Conservation (phyloP, 495 filamentous ascomycete genomes). For the Lasiosphaeriaceae sp. region DNA sequence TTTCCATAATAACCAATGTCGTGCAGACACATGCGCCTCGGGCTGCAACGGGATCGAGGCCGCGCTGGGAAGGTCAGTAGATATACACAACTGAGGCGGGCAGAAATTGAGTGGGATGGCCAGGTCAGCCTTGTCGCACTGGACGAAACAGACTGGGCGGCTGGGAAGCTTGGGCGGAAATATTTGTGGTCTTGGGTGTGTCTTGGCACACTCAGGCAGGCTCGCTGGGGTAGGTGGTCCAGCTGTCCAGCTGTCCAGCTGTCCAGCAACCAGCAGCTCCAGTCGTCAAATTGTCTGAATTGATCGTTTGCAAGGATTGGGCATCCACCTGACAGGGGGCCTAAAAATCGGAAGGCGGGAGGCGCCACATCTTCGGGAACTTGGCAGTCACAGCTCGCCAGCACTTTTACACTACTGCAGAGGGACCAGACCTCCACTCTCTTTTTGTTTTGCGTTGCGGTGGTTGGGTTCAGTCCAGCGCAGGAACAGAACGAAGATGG, state of each 20-base stretch:
- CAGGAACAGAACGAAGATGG: no score
- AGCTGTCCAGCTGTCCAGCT: not conserved
- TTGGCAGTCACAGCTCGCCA: not conserved
- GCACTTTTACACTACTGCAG: not conserved
- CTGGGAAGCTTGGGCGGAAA: slow-evolving; percentile 17
- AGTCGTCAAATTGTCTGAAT: not conserved
- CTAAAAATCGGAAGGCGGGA: slow-evolving; percentile 19
- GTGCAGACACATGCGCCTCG: slow-evolving; percentile 43
- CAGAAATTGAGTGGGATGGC: not conserved
- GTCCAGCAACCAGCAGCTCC: not conserved
- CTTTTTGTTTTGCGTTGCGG: no score
- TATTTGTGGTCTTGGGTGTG: slow-evolving; percentile 12
- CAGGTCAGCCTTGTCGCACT: not conserved
- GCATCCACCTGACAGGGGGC: slow-evolving; percentile 1
- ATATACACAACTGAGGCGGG: not conserved
- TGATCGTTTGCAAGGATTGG: slow-evolving; percentile 3
- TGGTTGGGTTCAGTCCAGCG: no score
- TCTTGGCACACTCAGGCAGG: not conserved
- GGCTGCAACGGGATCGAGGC: slow-evolving; percentile 17
- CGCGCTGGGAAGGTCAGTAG: not conserved
- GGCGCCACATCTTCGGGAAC: slow-evolving; percentile 1
- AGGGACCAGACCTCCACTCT: no score
- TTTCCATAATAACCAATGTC: slow-evolving; percentile 41
- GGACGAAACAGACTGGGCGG: slow-evolving; percentile 2
- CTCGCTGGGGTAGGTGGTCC: not conserved